phyloP scores from a whole-genome alignment of 2,329 filamentous ascomycete genomes.

The Aspergillus ochraceoroseus region DNA sequence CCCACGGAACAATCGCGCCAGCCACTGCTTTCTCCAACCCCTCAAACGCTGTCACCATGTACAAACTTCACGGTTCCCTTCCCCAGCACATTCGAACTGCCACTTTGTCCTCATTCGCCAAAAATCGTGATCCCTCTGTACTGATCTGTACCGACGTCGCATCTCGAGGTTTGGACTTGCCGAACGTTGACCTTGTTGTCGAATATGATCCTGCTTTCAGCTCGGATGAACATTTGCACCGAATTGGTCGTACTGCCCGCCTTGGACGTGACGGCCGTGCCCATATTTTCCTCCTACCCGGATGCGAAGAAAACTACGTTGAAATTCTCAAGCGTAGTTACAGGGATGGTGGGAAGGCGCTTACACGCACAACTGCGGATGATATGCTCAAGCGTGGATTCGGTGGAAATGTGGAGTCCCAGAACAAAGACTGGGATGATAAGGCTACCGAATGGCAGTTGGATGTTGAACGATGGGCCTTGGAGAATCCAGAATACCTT shows the following conservation, averaged over 20 bases:
- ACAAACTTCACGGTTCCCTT: slow-evolving; percentile 88
- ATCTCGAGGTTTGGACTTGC: slow-evolving; percentile 89
- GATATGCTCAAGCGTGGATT: slow-evolving; percentile 66
- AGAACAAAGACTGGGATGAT: slow-evolving; percentile 57
- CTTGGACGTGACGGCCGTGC: slow-evolving; percentile 84
- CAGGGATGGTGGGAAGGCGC: slow-evolving; percentile 57
- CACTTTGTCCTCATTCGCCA: slow-evolving; percentile 75
- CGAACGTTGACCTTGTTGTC: slow-evolving; percentile 88
- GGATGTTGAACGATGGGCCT: slow-evolving; percentile 60
- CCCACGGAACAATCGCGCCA: slow-evolving; percentile 48
- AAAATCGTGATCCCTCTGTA: slow-evolving; percentile 68
- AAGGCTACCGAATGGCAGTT: slow-evolving; percentile 64
- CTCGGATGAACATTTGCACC: slow-evolving; percentile 87
- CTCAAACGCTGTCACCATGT: slow-evolving; percentile 71
- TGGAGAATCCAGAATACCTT: slow-evolving; percentile 62
- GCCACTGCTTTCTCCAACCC: slow-evolving; percentile 68
- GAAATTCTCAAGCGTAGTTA: slow-evolving; percentile 69
- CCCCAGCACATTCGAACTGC: slow-evolving; percentile 81
- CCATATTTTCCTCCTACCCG: slow-evolving; percentile 82
- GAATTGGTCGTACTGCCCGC: slow-evolving; percentile 89
- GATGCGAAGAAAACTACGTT: slow-evolving; percentile 87
- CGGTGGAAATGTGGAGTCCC: slow-evolving; percentile 39
- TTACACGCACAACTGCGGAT: slow-evolving; percentile 59
- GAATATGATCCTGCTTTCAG: slow-evolving; percentile 96
- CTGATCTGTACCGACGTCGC: slow-evolving; percentile 94